Percentiles rank a stretch among this genome's conserved stretches.
Evolutionary conservation across 305 asterid genomes (phyloP).

Genomic region (Rubia tinctorum): DNA sequence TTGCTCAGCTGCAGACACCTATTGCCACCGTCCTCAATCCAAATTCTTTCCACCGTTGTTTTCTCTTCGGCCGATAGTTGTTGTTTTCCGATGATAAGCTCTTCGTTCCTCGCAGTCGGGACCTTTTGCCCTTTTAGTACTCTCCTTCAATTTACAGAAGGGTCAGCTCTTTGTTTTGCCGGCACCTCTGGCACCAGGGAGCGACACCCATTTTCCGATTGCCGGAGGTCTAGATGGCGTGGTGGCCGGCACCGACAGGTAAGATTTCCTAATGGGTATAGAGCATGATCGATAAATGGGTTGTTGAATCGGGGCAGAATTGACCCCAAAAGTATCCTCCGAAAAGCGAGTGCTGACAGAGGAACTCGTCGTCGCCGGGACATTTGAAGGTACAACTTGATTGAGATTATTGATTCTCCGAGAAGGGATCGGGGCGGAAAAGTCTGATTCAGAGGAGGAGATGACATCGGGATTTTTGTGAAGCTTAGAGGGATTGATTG

Average conservation of each 20-base stretch:
- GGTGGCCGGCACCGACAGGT: background rate
- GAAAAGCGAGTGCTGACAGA: background rate
- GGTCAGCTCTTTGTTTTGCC: no score
- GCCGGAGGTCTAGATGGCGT: background rate
- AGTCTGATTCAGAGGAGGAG: background rate
- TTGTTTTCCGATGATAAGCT: no score
- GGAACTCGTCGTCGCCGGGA: background rate
- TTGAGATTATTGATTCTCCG: background rate
- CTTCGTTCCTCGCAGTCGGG: no score
- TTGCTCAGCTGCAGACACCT: no score
- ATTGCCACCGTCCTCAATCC: no score
- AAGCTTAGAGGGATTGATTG: background rate
- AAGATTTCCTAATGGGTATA: slow-evolving; percentile 3
- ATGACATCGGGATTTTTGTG: background rate
- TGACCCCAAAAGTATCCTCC: background rate
- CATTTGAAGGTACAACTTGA: background rate
- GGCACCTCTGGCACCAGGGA: no score
- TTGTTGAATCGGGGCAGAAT: background rate
- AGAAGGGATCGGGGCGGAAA: background rate
- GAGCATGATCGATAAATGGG: slow-evolving; percentile 12
- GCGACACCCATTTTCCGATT: background rate
- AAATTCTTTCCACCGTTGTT: no score
- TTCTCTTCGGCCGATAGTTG: no score
- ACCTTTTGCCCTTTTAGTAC: no score
- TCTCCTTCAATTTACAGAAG: no score